Percentiles rank a stretch among this genome's conserved stretches.
Conservation (phyloP, 2,329 filamentous ascomycete genomes). For the Aureobasidium sp. region DNA sequence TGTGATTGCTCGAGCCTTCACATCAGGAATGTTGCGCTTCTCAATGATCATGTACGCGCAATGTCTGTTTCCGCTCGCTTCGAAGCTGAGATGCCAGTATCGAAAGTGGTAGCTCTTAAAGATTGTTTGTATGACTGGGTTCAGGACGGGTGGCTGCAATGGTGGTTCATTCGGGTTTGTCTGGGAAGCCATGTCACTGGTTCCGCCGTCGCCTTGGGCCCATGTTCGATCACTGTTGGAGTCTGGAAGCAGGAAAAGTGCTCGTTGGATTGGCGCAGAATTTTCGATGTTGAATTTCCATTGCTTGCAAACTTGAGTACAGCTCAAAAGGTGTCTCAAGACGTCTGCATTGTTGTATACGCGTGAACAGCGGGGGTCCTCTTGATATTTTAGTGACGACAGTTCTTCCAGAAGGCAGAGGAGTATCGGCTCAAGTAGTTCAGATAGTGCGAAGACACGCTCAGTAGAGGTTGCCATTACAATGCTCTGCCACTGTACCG, state of each 20-base stretch:
- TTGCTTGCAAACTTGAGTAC: not conserved
- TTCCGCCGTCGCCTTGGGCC: not conserved
- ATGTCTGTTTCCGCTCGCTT: not conserved
- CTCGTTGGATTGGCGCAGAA: not conserved
- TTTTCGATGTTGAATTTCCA: not conserved
- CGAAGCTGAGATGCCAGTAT: not conserved
- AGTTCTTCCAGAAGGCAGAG: not conserved
- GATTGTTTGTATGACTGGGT: not conserved
- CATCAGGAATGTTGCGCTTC: not conserved
- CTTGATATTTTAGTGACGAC: not conserved
- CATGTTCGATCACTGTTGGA: not conserved
- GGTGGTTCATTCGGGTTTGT: not conserved
- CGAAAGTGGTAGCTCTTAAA: not conserved
- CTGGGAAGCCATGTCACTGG: not conserved
- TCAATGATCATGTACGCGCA: not conserved
- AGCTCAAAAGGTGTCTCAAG: not conserved
- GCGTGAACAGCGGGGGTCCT: not conserved
- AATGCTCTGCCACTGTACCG: not conserved
- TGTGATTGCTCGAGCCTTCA: not conserved
- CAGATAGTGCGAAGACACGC: not conserved
- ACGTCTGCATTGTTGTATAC: not conserved
- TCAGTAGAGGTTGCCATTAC: not conserved
- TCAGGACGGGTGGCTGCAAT: not conserved
- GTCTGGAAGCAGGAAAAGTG: not conserved
- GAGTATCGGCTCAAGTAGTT: not conserved